These are phyloP conservation scores for Thelephora terrestris DNA, from an alignment of 1,284 basidiomycete species.

Conservation along the genomic window DNA sequence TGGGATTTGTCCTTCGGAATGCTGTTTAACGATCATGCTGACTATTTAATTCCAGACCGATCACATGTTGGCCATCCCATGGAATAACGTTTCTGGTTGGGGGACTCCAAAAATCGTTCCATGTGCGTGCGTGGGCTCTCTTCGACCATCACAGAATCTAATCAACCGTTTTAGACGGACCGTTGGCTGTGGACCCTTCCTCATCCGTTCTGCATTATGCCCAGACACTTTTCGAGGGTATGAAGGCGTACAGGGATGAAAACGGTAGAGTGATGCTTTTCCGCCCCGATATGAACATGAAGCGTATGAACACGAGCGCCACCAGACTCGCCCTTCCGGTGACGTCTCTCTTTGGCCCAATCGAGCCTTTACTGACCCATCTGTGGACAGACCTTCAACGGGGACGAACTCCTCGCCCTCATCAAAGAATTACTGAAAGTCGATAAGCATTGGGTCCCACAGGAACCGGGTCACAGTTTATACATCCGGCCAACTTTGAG, in stretches of 20 bases:
- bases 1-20: constrained; percentile 25
- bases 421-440: constrained; percentile 85
- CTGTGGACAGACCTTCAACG: constrained; percentile 46
- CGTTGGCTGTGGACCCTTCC: constrained; percentile 73
- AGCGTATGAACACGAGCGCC: constrained; percentile 78
- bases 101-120: constrained; percentile 75
- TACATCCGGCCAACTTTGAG: constrained; percentile 82
- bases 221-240: constrained; percentile 71
- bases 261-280: constrained; percentile 82
- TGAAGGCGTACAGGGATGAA: constrained; percentile 89
- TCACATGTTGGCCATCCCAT: constrained; percentile 87
- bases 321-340: constrained; percentile 69
- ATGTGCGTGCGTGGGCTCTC: constrained; percentile 37
- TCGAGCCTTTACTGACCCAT: constrained; percentile 1
- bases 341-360: constrained; percentile 17
- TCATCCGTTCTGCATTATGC: constrained; percentile 93
- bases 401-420: constrained; percentile 68
- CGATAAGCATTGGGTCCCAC: constrained; percentile 92
- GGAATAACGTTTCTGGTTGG: constrained; percentile 73
- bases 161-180: constrained; percentile 37
- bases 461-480: constrained; percentile 81
- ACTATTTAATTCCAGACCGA: constrained; percentile 49
- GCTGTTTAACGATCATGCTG: constrained; percentile 8
- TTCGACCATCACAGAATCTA: not conserved
- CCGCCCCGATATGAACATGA: constrained; percentile 99